phyloP scores from a whole-genome alignment of 2,329 filamentous ascomycete genomes.

The Lachnellula suecica region DNA sequence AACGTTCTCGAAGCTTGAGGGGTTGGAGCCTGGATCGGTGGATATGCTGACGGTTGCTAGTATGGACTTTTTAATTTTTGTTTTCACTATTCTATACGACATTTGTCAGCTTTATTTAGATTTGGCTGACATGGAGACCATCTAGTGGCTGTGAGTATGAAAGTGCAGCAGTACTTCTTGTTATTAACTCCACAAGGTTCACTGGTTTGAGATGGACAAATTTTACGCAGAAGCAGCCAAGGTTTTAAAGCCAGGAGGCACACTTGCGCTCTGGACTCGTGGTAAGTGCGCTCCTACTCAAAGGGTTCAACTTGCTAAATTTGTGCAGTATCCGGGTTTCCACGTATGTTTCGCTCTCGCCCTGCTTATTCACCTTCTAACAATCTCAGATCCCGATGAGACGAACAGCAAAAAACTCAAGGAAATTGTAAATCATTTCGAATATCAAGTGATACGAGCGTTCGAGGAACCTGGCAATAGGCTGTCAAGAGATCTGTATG shows the following conservation, averaged over 20 bases:
- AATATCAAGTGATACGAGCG: constrained; percentile 35
- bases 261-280: constrained; percentile 43
- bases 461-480: constrained; percentile 39
- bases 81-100: background rate
- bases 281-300: constrained; percentile 15
- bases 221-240: constrained; percentile 46
- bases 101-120: constrained; percentile 14
- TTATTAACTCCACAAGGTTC: constrained; percentile 30
- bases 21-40: constrained; percentile 20
- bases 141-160: background rate
- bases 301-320: background rate
- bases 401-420: constrained; percentile 39
- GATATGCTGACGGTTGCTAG: constrained; percentile 30
- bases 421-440: constrained; percentile 35
- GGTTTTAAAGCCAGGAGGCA: constrained; percentile 47
- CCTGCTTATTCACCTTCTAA: background rate
- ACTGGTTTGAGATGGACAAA: constrained; percentile 49
- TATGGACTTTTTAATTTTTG: constrained; percentile 7
- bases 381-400: constrained; percentile 31
- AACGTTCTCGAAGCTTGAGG: constrained; percentile 19
- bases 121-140: background rate
- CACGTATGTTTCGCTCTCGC: constrained; percentile 10
- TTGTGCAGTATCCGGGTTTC: constrained; percentile 16
- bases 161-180: background rate
- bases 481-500: constrained; percentile 39